Evolutionary conservation across 192 early-diverging fungal species (phyloP).

Genomic region (Coemansia sp.): DNA sequence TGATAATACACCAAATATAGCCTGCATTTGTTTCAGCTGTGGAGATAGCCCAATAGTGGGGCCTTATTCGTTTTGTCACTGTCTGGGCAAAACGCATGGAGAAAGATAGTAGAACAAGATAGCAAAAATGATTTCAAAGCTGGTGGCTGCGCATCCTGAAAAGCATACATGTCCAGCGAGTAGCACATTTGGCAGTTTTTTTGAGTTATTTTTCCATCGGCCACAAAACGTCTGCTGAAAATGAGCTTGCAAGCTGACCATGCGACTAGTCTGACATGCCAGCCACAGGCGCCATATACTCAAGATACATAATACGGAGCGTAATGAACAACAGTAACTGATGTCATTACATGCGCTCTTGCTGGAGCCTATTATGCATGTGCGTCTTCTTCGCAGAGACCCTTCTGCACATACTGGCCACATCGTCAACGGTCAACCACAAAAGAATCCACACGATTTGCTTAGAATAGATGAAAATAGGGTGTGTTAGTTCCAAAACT

Average conservation of each 20-base stretch:
- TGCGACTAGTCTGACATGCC: too few species aligned
- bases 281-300: too few species aligned
- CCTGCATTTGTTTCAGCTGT: slow-evolving; percentile 5
- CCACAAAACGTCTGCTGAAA: too few species aligned
- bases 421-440: too few species aligned
- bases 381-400: not conserved
- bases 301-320: too few species aligned
- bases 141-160: not conserved
- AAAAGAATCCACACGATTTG: too few species aligned
- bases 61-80: not conserved
- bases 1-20: slow-evolving; percentile 1
- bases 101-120: not conserved
- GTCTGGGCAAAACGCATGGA: not conserved
- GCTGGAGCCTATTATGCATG: not conserved
- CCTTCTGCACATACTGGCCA: too few species aligned
- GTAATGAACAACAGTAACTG: not conserved
- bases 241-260: too few species aligned
- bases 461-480: too few species aligned
- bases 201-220: not conserved
- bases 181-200: not conserved
- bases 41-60: not conserved
- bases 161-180: not conserved
- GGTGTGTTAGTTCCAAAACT: slow-evolving; percentile 56
- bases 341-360: not conserved
- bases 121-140: not conserved